Evolutionary conservation across 2,329 filamentous ascomycete species (phyloP), one percentile per base, ranked within the genome.

Genomic region (Pseudocercospora eumusae): DNA sequence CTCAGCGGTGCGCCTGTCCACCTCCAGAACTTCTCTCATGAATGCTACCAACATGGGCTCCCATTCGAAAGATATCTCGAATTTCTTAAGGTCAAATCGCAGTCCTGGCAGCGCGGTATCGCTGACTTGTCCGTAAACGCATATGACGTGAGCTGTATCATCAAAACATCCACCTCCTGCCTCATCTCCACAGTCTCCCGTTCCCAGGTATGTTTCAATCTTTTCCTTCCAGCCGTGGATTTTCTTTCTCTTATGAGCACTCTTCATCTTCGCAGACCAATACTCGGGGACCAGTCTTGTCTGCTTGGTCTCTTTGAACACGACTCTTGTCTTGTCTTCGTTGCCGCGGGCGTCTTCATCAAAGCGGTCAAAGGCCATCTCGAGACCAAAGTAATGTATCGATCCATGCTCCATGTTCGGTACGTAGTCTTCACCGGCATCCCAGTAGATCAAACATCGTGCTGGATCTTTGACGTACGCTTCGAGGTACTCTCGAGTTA

Each of bases 361-460:
- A 11, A 45, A 45, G 3, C 42, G 42, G 21, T 45, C 42, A 45
- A 45, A 45, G 42, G 52, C 20, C 28, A 55, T 55, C 52, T 36
- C 28, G 28, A 31, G 20, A 21, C 20, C 52, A 36, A 21, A 36
- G 4, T 21, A 28, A 21, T 55, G 42, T 45, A 45, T 45, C 18
- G 10, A 9, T 45, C 42, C 42, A 45, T 20, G 18, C 42, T 45
- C 42, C 18, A 45, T 45, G 42, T 45, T 88, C 73, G 90, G 92
- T 55, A 98, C 84, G 71, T 90, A 93, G 64, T 97, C 93, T 73
- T 97, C 92, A 3, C 92, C 92, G 63, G 89, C 87, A 50, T 95
- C 91, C 2, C 86, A 86, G 1, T 45, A 45, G 9, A 45, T 45
- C n/a, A 45, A 21, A 45, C 18, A 45, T 45, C 42, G 42, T 23